A percentile compares a stretch with the other conserved stretches of the same genome.
phyloP scores from a whole-genome alignment of 1,139 yeast genomes.

The Pichia sp. region DNA sequence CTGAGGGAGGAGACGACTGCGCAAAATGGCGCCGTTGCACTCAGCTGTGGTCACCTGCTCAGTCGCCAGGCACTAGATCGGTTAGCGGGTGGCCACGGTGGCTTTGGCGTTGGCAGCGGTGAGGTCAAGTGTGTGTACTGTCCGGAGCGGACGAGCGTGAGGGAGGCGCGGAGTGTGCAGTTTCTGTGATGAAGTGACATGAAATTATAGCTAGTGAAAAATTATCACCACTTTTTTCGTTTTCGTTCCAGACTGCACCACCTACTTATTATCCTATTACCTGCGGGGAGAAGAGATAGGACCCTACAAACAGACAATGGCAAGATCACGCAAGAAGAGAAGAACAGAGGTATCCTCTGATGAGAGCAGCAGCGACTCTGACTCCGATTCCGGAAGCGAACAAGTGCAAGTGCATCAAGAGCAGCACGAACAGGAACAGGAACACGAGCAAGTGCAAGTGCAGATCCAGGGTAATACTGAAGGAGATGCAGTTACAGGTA shows the following conservation, averaged over 20 bases:
- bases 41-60: conserved; percentile 60
- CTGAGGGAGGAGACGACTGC: conserved; percentile 61
- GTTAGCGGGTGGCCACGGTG: conserved; percentile 38
- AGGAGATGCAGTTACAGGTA: too few species aligned
- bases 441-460: neutral
- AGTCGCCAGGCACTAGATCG: conserved; percentile 43
- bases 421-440: neutral
- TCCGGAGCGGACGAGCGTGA: conserved; percentile 33
- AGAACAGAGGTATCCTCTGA: conserved; percentile 49
- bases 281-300: too few species aligned
- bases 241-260: too few species aligned
- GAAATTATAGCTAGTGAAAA: too few species aligned
- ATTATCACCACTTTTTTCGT: too few species aligned
- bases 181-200: conserved; percentile 21
- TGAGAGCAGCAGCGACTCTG: conserved; percentile 12
- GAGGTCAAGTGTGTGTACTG: conserved; percentile 65
- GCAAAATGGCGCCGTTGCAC: conserved; percentile 52
- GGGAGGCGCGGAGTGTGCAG: conserved; percentile 27
- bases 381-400: too few species aligned
- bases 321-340: conserved; percentile 65
- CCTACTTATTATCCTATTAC: too few species aligned
- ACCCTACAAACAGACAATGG: conserved; percentile 13
- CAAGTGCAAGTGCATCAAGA: neutral
- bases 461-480: neutral
- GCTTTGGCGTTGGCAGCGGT: too few species aligned